Percentiles rank a stretch among this genome's conserved stretches.
phyloP scores from a whole-genome alignment of 2,329 filamentous ascomycete genomes.

The Ophiostoma sp. region DNA sequence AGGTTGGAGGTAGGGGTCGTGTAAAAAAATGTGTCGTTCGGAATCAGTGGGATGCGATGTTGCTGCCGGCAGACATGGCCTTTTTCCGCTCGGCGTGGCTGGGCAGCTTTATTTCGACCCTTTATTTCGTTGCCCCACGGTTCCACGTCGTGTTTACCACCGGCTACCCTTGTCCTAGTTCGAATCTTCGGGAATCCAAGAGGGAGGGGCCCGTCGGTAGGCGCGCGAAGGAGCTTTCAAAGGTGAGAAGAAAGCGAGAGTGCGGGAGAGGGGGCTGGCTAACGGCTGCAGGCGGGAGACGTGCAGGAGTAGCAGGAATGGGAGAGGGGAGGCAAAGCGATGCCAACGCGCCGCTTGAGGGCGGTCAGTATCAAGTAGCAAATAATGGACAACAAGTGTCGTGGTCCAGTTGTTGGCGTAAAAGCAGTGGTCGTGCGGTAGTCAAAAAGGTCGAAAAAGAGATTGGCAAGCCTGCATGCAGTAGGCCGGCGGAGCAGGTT shows the following conservation, averaged over 20 bases:
- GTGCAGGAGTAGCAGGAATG: neutral
- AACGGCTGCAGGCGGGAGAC: conserved; percentile 15
- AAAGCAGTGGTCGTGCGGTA: conserved; percentile 11
- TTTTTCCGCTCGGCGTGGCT: conserved; percentile 3
- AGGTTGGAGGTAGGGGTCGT: neutral
- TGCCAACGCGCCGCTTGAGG: conserved; percentile 23
- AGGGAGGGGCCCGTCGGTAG: conserved; percentile 8
- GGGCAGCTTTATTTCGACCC: conserved; percentile 3
- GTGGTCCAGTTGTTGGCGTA: neutral
- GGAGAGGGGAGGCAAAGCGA: conserved; percentile 19
- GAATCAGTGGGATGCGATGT: conserved; percentile 14
- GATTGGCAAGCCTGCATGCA: conserved; percentile 24
- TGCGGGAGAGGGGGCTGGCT: neutral
- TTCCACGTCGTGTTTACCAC: conserved; percentile 18
- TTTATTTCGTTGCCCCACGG: conserved; percentile 5
- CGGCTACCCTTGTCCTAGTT: conserved; percentile 9
- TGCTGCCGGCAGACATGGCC: neutral
- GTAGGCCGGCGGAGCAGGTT: neutral
- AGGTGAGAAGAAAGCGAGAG: neutral
- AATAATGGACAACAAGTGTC: neutral
- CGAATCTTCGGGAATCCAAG: conserved; percentile 14
- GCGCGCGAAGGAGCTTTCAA: conserved; percentile 20
- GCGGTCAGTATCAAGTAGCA: conserved; percentile 23
- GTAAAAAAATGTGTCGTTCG: neutral
- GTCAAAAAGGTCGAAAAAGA: conserved; percentile 5